A percentile compares a stretch with the other conserved stretches of the same genome.
Evolutionary conservation across 305 asterid species (phyloP).

Genomic region (Caryopteris hybrid): DNA sequence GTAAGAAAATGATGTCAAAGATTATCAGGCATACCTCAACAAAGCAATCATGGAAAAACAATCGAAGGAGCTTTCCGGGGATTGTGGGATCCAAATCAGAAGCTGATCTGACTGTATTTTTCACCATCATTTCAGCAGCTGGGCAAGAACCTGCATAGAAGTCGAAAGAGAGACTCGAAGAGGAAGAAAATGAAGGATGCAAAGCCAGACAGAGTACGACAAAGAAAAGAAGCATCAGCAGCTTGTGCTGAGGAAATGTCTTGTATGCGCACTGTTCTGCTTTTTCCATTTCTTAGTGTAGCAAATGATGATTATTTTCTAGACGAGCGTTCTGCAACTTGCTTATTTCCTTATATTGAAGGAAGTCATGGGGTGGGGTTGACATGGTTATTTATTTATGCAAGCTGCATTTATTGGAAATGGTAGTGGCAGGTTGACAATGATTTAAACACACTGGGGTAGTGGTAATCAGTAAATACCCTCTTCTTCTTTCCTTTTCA

Average conservation of each 20-base stretch:
- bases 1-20: background rate
- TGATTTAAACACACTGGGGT: constrained; percentile 10
- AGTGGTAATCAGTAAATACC: constrained; percentile 20
- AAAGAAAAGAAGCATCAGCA: constrained; percentile 3
- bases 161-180: constrained; percentile 33
- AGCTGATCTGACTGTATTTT: constrained; percentile 61
- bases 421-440: constrained; percentile 26
- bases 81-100: constrained; percentile 53
- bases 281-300: constrained; percentile 31
- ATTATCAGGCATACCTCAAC: constrained; percentile 50
- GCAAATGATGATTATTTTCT: background rate
- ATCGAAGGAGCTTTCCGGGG: constrained; percentile 76
- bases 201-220: constrained; percentile 13
- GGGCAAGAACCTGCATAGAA: constrained; percentile 72
- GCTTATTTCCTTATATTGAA: constrained; percentile 4
- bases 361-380: background rate
- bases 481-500: background rate
- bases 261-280: constrained; percentile 7
- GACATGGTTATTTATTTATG: constrained; percentile 11
- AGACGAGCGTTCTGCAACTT: background rate
- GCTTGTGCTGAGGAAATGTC: constrained; percentile 13
- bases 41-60: constrained; percentile 77
- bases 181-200: constrained; percentile 23
- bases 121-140: constrained; percentile 59
- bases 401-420: constrained; percentile 38